Evolutionary conservation across 768 basidiomycete species (phyloP), one percentile per base, ranked within the genome.

Genomic region (Kwoniella sp.): DNA sequence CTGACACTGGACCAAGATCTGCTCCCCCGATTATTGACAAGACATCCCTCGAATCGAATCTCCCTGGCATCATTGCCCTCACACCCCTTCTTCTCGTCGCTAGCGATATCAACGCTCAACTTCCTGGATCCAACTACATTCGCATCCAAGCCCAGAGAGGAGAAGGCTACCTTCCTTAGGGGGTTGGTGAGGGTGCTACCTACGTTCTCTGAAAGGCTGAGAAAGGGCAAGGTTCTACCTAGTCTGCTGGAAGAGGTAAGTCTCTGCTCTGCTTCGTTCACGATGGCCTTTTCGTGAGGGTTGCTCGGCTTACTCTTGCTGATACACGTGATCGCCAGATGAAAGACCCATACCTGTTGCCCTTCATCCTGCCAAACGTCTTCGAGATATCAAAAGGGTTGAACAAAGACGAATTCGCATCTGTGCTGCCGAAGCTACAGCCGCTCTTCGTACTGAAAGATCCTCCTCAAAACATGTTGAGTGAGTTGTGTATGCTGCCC

Each of bases 81-180:
- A 0, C 89, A 93, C 74, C 78, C 93, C 0, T 97, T 94, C 84
- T 98, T 99, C 83, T 94, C 92, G 1, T 95, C 93, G 3, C 84
- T 98, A 12, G 92, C 95, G 7, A 93, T 98, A 25, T 94, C 92
- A 1, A 98, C 95, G 0, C 85, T 99, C 31, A 93, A 93, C 75
- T 99, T 98, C 82, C 83, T 99, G 59, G 95, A 98, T 74, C 88
- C 95, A 15, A 91, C 94, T 3, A 95, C 89, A 63, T 99, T 98
- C 78, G 91, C 93, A 0, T 87, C 92, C 0, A 96, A 97, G 81
- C 89, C 93, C 1, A 83, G 89, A 61, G 95, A 98, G 82, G 96
- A 97, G 77, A 98, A 98, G 79, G 89, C 96, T 28, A 90, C 91
- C 0, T 97, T 97, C 79, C 90, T 97, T 87, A 92, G 92, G 78